Base-by-base conservation (phyloP, 257 asterid genomes). In the Eustoma russellianum region DNA sequence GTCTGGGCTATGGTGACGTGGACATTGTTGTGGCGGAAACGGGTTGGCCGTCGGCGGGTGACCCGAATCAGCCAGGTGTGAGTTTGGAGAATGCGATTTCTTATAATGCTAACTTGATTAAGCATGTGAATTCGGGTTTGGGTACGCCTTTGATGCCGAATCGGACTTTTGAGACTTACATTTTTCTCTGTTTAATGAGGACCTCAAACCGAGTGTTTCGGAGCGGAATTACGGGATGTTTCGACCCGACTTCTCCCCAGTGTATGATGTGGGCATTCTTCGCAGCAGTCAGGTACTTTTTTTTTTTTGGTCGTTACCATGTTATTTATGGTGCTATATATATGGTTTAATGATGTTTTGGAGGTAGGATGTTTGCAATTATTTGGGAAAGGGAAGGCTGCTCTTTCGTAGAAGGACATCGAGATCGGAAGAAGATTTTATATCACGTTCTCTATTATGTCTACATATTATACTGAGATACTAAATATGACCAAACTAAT, bases 111-210 rank as follows among this genome's bases (percentile, higher is more conserved):
- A 70, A 72, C n/a, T 38, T 78, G 34, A 47, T 74, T 44, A 71
- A 57, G 56, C 70, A 60, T 18, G 64, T 69, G 18, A 64, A 28
- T n/a, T 66, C 81, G 30, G 75, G 79, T 18, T 49, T 46, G 41
- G 81, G 85, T 5, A 78, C 81, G 35, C 85, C 81, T 5, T 63
- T 78, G 70, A 74, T 78, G 81, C 79, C 81, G 5, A 65, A 64
- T 6, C 52, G 72, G 47, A 78, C 68, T 7, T 66, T 78, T 15
- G 85, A 78, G 40, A 71, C 74, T 2, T 74, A 68, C 13, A 57
- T 74, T 17, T 71, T 78, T 62, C 75, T 5, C 61, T 78, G 14
- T 78, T 78, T 16, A 74, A 78, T 9, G 85, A 78, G 68, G 63
- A 74, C 49, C 65, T 72, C 11, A 75, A 78, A 51, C 75, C 69